Base-by-base conservation (phyloP, 2,329 filamentous ascomycete species). In the Colletotrichum melonis region DNA sequence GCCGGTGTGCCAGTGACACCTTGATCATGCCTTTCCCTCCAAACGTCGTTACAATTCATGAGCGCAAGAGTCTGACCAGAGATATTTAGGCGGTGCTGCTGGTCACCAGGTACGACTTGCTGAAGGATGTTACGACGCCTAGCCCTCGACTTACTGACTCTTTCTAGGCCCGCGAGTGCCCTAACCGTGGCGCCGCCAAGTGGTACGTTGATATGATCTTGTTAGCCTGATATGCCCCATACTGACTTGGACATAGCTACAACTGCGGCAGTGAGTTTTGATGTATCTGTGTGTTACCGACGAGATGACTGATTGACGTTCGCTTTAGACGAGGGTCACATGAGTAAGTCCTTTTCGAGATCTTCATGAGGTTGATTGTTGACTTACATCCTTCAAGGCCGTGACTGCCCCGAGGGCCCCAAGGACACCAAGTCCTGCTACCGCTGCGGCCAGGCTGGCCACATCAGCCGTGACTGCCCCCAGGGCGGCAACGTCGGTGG, bases 321-420 rank as follows among this genome's bases (percentile, higher is more conserved):
- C 74, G 55, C 66, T 74, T 76, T 76, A 86, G 86, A 84, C 80
- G 88, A 90, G 86, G 94, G 94, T 78, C 94, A 96, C 84, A 92
- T 96, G 85, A 94, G 92, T 94, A 88, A 86, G 91, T 87, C 65
- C 70, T 57, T 69, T 49, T 46, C 19, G 22, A 49, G 49, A 59
- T 62, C 72, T 14, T 63, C n/a, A 56, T n/a, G 24, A 72, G 58
- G 38, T 73, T 58, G 58, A 42, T 73, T 58, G 63, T 65, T 76
- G 72, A 70, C 74, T 79, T 71, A 80, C 69, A 67, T 58, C 63
- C 68, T 19, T n/a, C 32, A 75, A 93, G 92, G 93, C 90, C 94
- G 95, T 84, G 96, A 98, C 82, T 98, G 96, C 89, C 92, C 93
- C 76, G 92, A 94, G 83, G 93, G 95, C 74, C 91, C 94, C 80